Conservation (phyloP, 306 rosid species). For the Delonix regia region DNA sequence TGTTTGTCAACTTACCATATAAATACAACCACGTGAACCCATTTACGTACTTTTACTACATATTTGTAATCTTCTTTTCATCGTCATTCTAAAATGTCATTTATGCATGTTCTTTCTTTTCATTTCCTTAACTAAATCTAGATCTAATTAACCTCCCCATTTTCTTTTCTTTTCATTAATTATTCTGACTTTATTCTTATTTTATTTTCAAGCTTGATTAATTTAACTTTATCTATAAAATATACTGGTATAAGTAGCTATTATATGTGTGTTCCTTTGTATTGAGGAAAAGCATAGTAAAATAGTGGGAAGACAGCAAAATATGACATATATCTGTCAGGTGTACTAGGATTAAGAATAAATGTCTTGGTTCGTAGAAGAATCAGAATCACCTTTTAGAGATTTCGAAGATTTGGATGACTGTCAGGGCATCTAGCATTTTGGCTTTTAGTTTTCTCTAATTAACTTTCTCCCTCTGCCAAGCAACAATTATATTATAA, state of each 20-base stretch:
- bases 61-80: no score
- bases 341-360: slow-evolving; percentile 45
- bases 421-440: slow-evolving; percentile 39
- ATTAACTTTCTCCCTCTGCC: slow-evolving; percentile 29
- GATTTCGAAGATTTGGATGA: slow-evolving; percentile 44
- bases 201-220: not conserved
- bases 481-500: not conserved
- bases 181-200: no score
- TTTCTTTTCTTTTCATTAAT: no score
- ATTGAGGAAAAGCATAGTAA: slow-evolving; percentile 13
- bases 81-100: no score
- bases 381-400: slow-evolving; percentile 47
- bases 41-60: no score
- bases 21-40: no score
- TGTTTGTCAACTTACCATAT: no score
- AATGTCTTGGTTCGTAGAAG: slow-evolving; percentile 20
- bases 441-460: slow-evolving; percentile 43
- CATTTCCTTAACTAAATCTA: no score
- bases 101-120: no score
- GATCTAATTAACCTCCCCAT: no score
- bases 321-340: slow-evolving; percentile 26
- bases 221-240: not conserved
- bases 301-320: slow-evolving; percentile 15
- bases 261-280: not conserved
- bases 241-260: no score